A percentile compares a stretch with the other conserved stretches of the same genome.
Conservation (phyloP, 805 yeast genomes). For the Diddensiella santjacobensis region DNA sequence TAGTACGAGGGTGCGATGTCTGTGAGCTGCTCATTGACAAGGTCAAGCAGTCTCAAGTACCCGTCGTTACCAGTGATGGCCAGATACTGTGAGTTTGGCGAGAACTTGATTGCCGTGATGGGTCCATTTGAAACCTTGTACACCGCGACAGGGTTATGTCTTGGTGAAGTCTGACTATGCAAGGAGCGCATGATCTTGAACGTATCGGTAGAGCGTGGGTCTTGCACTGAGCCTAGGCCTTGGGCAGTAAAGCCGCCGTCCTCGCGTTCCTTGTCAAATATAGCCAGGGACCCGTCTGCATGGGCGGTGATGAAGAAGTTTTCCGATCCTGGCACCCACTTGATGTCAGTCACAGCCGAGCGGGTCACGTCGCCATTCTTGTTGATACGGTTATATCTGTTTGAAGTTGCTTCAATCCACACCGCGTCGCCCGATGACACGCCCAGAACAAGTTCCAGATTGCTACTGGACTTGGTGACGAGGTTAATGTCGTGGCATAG, state of each 20-base stretch:
- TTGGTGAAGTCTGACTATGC: constrained; percentile 7
- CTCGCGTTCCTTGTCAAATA: constrained; percentile 50
- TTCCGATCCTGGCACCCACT: constrained; percentile 45
- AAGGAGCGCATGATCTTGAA: constrained; percentile 20
- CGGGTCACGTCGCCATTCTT: constrained; percentile 44
- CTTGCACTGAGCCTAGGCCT: constrained; percentile 18
- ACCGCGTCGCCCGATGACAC: constrained; percentile 64
- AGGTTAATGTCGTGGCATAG: constrained; percentile 37
- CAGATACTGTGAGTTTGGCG: constrained; percentile 35
- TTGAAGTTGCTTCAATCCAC: constrained; percentile 52
- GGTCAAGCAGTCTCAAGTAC: constrained; percentile 52
- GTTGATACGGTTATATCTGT: constrained; percentile 50
- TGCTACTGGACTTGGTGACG: constrained; percentile 29
- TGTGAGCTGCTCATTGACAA: constrained; percentile 40
- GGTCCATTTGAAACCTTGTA: constrained; percentile 59
- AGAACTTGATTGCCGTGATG: constrained; percentile 45
- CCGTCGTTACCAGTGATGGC: constrained; percentile 59
- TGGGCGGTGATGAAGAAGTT: constrained; percentile 53
- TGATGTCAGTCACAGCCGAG: constrained; percentile 43
- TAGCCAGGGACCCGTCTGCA: constrained; percentile 56
- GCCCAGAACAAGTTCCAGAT: constrained; percentile 55
- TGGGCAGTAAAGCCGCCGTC: constrained; percentile 33
- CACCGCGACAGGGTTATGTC: constrained; percentile 52
- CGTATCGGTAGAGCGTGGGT: constrained; percentile 21
- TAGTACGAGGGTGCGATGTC: constrained; percentile 63